phyloP scores from a whole-genome alignment of 1,284 basidiomycete species.

The Hemileia vastatrix region DNA sequence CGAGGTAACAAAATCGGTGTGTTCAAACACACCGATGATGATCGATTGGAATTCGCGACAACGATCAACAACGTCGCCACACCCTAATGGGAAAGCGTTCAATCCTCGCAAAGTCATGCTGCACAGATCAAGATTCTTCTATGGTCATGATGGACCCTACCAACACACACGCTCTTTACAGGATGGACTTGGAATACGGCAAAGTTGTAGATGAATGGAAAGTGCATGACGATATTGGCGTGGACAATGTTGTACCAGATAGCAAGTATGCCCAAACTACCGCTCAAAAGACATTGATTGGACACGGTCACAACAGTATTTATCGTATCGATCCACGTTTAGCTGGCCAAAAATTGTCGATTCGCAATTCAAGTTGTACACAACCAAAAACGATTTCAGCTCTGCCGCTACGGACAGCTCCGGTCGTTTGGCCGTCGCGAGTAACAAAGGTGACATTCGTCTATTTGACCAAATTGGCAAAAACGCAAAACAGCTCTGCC shows the following conservation, averaged over 20 bases:
- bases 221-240: constrained; percentile 74
- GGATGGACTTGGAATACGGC: constrained; percentile 86
- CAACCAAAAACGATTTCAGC: constrained; percentile 89
- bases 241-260: constrained; percentile 82
- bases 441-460: constrained; percentile 92
- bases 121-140: constrained; percentile 89
- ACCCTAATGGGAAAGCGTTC: constrained; percentile 71
- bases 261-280: constrained; percentile 93
- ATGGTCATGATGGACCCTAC: constrained; percentile 85
- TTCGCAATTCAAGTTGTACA: constrained; percentile 91
- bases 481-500: constrained; percentile 97
- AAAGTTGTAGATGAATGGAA: constrained; percentile 99
- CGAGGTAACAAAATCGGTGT: constrained; percentile 94
- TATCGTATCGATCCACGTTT: constrained; percentile 95
- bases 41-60: constrained; percentile 73
- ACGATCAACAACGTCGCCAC: constrained; percentile 77
- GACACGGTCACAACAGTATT: constrained; percentile 82
- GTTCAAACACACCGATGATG: constrained; percentile 70
- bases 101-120: constrained; percentile 89
- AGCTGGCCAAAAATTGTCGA: constrained; percentile 82
- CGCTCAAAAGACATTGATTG: constrained; percentile 82
- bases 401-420: constrained; percentile 76
- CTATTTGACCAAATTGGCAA: constrained; percentile 90
- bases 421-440: constrained; percentile 84
- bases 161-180: constrained; percentile 75